Evolutionary conservation across 495 filamentous ascomycete genomes (phyloP).

Genomic region (Aspergillus indologenus): DNA sequence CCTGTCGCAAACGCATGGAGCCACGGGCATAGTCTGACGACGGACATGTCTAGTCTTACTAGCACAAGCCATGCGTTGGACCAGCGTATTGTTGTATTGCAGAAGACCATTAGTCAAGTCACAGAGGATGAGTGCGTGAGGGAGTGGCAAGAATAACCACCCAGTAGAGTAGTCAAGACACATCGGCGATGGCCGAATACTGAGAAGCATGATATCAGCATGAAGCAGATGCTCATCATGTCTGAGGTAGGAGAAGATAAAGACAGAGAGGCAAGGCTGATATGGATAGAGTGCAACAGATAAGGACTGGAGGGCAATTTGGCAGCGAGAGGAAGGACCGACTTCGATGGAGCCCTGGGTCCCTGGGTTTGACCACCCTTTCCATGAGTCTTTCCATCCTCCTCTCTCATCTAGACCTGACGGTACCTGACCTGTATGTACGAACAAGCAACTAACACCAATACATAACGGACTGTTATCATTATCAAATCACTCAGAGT

Average conservation of each 20-base stretch:
- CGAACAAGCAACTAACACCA: not conserved
- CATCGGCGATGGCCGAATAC: conserved; percentile 4
- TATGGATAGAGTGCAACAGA: not conserved
- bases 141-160: not conserved
- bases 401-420: not conserved
- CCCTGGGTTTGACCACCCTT: no score
- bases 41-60: not conserved
- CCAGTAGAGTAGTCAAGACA: not conserved
- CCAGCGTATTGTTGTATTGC: not conserved
- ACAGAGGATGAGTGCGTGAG: no score
- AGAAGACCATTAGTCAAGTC: not conserved
- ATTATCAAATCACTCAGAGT: conserved; percentile 12
- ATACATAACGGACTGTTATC: conserved; percentile 11
- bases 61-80: not conserved
- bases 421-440: not conserved
- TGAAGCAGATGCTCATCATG: not conserved
- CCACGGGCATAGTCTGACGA: not conserved
- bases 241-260: not conserved
- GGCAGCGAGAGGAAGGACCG: not conserved
- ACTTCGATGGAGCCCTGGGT: not conserved
- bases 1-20: not conserved
- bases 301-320: not conserved
- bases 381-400: no score
- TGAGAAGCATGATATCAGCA: conserved; percentile 1
- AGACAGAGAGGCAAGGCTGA: not conserved